Evolutionary conservation across 1,139 yeast species (phyloP).

Genomic region (Scheffersomyces quercinus): DNA sequence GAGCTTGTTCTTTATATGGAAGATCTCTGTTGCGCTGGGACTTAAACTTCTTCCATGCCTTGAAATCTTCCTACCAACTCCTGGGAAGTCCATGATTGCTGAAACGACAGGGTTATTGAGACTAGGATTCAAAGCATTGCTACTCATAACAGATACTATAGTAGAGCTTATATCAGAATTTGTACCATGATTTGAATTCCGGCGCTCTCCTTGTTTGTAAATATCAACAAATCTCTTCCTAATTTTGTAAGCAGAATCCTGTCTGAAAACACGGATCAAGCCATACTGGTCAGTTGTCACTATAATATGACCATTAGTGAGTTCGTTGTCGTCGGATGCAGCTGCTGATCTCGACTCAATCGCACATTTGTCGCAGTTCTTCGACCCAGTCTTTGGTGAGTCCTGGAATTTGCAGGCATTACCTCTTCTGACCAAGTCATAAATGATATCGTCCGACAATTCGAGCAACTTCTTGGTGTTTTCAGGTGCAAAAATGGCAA

Average conservation of each 20-base stretch:
- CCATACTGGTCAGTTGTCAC: constrained; percentile 81
- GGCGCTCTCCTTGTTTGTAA: background rate
- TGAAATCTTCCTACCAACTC: constrained; percentile 8
- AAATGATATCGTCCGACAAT: constrained; percentile 76
- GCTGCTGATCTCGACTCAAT: background rate
- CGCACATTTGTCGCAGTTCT: background rate
- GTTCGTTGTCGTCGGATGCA: constrained; percentile 1
- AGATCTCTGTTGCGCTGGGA: constrained; percentile 8
- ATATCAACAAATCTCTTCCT: constrained; percentile 23
- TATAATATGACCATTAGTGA: constrained; percentile 47
- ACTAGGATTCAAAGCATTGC: background rate
- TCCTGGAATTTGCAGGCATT: constrained; percentile 6
- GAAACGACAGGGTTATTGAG: background rate
- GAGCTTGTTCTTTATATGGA: constrained; percentile 6
- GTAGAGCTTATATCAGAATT: background rate
- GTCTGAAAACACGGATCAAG: constrained; percentile 71
- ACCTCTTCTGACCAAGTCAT: constrained; percentile 51
- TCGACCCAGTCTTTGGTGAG: background rate
- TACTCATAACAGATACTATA: background rate
- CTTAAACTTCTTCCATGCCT: constrained; percentile 12
- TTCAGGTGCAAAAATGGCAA: constrained; percentile 80
- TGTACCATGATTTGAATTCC: background rate
- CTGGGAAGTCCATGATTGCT: constrained; percentile 6
- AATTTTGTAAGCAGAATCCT: constrained; percentile 61
- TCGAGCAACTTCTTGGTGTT: constrained; percentile 64